A percentile compares a stretch with the other conserved stretches of the same genome.
Evolutionary conservation across 1,139 yeast genomes (phyloP).

Genomic region (Suhomyces guaymorum): DNA sequence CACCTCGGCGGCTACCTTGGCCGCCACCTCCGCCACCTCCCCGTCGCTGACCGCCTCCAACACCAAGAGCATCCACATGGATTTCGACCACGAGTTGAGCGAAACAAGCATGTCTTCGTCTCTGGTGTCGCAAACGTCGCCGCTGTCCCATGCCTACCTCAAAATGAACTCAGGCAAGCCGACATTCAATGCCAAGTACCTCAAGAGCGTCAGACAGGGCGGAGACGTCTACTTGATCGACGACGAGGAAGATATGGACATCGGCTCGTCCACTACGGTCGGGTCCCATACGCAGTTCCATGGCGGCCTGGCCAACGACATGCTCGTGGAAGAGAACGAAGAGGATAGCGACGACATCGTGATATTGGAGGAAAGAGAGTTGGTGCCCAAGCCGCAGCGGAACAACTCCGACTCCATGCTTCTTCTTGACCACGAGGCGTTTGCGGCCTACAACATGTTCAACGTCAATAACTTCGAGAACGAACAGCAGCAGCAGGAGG

Average conservation of each 20-base stretch:
- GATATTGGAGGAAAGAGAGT: conserved; percentile 21
- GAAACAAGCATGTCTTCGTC: conserved; percentile 16
- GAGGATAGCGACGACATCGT: conserved; percentile 22
- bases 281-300: conserved; percentile 6
- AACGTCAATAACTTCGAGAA: conserved; percentile 26
- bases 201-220: conserved; percentile 8
- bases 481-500: conserved; percentile 16
- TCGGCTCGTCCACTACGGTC: conserved; percentile 9
- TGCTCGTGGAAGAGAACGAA: conserved; percentile 13
- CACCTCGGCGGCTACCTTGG: not conserved
- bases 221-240: conserved; percentile 15
- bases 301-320: conserved; percentile 7
- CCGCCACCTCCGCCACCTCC: conserved; percentile 1
- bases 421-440: conserved; percentile 40
- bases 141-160: conserved; percentile 6
- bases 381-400: conserved; percentile 20
- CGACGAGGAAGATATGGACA: conserved; percentile 19
- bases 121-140: conserved; percentile 15
- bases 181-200: conserved; percentile 14
- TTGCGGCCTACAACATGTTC: conserved; percentile 48
- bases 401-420: conserved; percentile 44
- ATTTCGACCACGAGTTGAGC: conserved; percentile 16
- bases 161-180: conserved; percentile 7
- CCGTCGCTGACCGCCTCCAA: conserved; percentile 9
- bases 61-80: conserved; percentile 12